These are phyloP conservation scores for Senna tora DNA, from an alignment of 306 rosid genomes.

Conservation along the genomic window DNA sequence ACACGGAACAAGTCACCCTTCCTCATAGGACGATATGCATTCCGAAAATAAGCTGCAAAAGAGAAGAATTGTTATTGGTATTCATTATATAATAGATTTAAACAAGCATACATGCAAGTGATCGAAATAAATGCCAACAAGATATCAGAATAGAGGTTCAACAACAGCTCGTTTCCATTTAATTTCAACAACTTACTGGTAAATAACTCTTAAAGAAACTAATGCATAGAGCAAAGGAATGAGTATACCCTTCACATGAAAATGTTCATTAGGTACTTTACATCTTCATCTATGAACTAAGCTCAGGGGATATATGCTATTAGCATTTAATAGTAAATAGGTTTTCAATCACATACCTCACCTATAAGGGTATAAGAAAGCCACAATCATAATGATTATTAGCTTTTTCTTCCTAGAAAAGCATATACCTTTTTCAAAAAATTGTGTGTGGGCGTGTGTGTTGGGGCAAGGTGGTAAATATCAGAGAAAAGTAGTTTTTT, in stretches of 20 bases:
- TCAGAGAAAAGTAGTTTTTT: no score
- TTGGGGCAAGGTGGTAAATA: no score
- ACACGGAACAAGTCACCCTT: conserved; percentile 75
- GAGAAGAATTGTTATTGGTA: conserved; percentile 5
- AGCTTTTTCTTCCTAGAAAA: no score
- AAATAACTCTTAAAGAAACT: neutral
- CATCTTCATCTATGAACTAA: neutral
- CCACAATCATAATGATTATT: neutral
- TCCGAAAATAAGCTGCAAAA: conserved; percentile 67
- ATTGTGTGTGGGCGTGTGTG: neutral
- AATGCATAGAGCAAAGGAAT: neutral
- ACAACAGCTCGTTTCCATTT: neutral
- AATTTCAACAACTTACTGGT: neutral
- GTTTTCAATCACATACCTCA: neutral
- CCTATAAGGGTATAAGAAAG: neutral
- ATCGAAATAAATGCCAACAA: neutral
- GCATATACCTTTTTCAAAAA: neutral
- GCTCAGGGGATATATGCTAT: neutral
- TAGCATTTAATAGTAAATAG: no score
- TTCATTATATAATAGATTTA: neutral
- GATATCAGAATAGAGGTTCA: neutral
- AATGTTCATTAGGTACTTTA: neutral
- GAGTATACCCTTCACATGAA: neutral
- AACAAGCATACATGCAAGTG: neutral
- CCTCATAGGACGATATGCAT: conserved; percentile 73